A percentile compares a stretch with the other conserved stretches of the same genome.
These are phyloP conservation scores for Inonotus obliquus DNA, from an alignment of 1,284 basidiomycete genomes.

Conservation along the genomic window DNA sequence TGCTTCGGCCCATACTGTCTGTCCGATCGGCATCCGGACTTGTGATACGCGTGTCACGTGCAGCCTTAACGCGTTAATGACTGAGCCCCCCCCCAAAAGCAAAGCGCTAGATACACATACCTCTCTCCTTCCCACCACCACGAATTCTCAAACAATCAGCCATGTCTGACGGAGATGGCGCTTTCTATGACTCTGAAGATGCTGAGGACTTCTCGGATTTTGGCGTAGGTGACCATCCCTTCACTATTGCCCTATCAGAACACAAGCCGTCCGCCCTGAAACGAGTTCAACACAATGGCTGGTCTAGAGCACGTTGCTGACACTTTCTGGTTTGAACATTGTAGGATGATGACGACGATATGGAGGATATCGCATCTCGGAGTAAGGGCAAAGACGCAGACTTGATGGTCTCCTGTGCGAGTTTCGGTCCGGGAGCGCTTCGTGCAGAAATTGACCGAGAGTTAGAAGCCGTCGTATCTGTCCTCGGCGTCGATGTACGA, in stretches of 20 bases:
- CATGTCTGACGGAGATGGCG: constrained; percentile 31
- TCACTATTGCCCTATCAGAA: background rate
- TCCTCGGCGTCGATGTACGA: constrained; percentile 47
- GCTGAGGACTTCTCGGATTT: constrained; percentile 24
- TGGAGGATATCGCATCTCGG: constrained; percentile 21
- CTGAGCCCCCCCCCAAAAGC: too few species aligned
- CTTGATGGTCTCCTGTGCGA: background rate
- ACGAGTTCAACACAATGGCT: background rate
- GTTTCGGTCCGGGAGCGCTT: constrained; percentile 37
- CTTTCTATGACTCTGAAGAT: constrained; percentile 26
- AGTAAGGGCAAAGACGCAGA: constrained; percentile 28
- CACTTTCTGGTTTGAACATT: background rate
- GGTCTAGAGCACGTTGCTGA: background rate
- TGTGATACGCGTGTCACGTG: background rate
- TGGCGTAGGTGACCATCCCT: constrained; percentile 22
- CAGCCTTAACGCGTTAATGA: background rate
- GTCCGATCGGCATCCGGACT: background rate
- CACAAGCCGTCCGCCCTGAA: background rate
- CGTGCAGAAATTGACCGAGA: constrained; percentile 41
- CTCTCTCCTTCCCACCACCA: background rate
- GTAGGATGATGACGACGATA: constrained; percentile 27
- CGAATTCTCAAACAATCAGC: background rate
- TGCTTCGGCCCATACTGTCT: too few species aligned
- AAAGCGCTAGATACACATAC: background rate
- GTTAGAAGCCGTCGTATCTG: constrained; percentile 41